Evolutionary conservation across 1,284 basidiomycete genomes (phyloP), one percentile per base, ranked within the genome.

Genomic region (Anthracocystis panici-leucophaei): DNA sequence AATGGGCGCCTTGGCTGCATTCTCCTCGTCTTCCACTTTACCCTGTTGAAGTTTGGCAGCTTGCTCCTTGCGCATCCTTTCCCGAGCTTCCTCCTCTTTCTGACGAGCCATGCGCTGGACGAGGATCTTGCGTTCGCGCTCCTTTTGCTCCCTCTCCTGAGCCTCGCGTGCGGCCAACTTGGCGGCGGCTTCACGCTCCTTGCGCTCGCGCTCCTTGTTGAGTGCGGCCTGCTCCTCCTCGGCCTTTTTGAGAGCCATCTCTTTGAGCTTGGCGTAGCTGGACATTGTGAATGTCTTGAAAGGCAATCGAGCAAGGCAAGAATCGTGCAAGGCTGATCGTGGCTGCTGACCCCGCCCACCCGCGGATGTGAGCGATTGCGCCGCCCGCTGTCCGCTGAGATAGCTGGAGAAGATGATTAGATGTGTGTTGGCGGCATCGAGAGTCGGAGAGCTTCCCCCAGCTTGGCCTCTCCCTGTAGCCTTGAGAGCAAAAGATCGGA

Each of bases 251-350:
- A 72, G 62, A 8, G 74, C 74, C 56, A 76, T 60, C 57, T 76
- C 58, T 20, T 69, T 72, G 42, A 76, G 69, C 29, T 65, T 38
- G 14, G 69, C 69, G 45, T 72, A 76, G 63, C 69, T 76, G 52
- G 64, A 68, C 74, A 76, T 76, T 10, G 9, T 57, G 57, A 12
- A n/a, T 18, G 20, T 42, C 25, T 5, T 12, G 4, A 7, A 14
- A 23, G 35, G 12, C 20, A 10, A 14, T 18, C 29, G 18, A 2
- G 12, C 20, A 16, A 25, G 23, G 4, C 12, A 8, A 10, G 23
- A 3, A 18, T 9, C 3, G 27, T n/a, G 23, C 12, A 3, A 38
- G 18, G 23, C 3, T 29, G 51, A 20, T 18, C 20, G 51, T 16
- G 16, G 40, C 21, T 35, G 41, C 41, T 27, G 42, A 12, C 25